phyloP scores from a whole-genome alignment of 805 yeast genomes.

The Saturnispora zaruensis region DNA sequence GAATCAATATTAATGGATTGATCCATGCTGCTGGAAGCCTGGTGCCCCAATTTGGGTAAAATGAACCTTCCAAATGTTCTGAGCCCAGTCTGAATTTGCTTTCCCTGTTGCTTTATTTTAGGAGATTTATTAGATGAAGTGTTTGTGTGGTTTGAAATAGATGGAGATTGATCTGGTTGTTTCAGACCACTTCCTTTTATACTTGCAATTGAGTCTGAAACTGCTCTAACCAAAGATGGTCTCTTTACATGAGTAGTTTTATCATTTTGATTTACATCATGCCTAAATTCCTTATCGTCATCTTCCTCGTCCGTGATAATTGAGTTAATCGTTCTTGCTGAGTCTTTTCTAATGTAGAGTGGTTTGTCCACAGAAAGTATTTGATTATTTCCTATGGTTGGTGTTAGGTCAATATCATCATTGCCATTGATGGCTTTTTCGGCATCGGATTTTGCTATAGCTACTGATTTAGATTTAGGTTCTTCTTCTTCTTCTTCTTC shows the following conservation, averaged over 20 bases:
- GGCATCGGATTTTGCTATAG: not conserved
- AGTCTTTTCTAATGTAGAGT: not conserved
- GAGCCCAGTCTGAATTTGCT: constrained; percentile 3
- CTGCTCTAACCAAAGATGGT: not conserved
- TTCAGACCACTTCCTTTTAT: not conserved
- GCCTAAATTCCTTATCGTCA: not conserved
- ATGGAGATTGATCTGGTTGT: not conserved
- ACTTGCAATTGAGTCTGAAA: not conserved
- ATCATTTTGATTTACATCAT: not conserved
- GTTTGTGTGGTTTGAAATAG: not conserved
- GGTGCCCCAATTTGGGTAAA: constrained; percentile 1
- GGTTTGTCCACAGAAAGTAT: not conserved
- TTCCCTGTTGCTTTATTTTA: not conserved
- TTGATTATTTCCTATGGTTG: not conserved
- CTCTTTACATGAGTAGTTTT: not conserved
- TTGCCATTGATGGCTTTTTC: not conserved
- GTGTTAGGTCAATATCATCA: not conserved
- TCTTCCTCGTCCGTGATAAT: not conserved
- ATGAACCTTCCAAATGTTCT: constrained; percentile 6
- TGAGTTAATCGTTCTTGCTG: constrained; percentile 3
- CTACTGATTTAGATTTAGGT: no score
- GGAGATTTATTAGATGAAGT: constrained; percentile 2
- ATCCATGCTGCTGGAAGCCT: not conserved
- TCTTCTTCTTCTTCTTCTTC: not conserved
- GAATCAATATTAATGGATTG: not conserved